phyloP scores from a whole-genome alignment of 495 filamentous ascomycete species.

The Lophiostoma macrostomum region DNA sequence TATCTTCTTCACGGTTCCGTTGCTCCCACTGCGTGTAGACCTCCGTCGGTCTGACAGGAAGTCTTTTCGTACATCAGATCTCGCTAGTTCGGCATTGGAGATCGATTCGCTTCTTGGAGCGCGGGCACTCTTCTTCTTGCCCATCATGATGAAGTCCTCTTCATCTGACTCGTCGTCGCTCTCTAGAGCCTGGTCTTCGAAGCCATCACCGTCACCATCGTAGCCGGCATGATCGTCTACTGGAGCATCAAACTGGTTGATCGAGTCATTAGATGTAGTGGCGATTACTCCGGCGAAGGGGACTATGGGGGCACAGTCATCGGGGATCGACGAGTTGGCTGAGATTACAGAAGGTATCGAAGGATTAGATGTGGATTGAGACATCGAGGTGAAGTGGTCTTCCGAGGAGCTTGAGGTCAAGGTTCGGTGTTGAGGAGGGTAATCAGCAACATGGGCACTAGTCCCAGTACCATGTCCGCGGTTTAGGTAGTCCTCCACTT shows the following conservation, averaged over 20 bases:
- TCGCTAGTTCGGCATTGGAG: conserved; percentile 32
- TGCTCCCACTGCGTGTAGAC: conserved; percentile 35
- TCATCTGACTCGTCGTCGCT: conserved; percentile 40
- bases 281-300: conserved; percentile 15
- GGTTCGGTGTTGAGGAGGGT: conserved; percentile 15
- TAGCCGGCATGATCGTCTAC: conserved; percentile 54
- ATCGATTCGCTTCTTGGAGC: conserved; percentile 28
- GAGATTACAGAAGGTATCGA: conserved; percentile 47
- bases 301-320: conserved; percentile 26
- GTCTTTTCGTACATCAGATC: conserved; percentile 16
- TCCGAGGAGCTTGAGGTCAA: conserved; percentile 44
- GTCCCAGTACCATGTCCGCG: conserved; percentile 9
- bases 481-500: conserved; percentile 22
- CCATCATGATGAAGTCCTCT: conserved; percentile 37
- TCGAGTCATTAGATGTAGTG: conserved; percentile 31
- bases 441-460: no score
- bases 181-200: conserved; percentile 29
- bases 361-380: conserved; percentile 44
- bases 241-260: conserved; percentile 28
- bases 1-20: conserved; percentile 39
- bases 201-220: no score
- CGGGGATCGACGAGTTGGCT: conserved; percentile 39
- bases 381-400: conserved; percentile 43
- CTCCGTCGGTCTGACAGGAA: conserved; percentile 11
- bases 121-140: conserved; percentile 13